Evolutionary conservation across 371 early-diverging fungal species (phyloP).

Genomic region (Caulochytrium protostelioides): DNA sequence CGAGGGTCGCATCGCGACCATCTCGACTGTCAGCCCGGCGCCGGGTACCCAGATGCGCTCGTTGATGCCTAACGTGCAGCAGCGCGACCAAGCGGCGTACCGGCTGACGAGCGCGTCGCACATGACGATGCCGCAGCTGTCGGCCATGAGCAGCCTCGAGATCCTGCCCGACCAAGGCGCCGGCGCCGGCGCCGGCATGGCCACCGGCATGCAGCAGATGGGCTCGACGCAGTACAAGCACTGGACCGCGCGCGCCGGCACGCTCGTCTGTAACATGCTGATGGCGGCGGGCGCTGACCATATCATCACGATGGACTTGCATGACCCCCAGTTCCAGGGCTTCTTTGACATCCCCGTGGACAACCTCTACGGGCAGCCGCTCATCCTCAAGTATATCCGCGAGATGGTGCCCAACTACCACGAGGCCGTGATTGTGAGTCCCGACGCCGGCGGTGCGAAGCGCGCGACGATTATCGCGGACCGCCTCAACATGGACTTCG

Average conservation of each 20-base stretch:
- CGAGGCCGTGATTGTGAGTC: constrained; percentile 70
- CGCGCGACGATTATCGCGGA: constrained; percentile 89
- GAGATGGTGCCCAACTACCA: constrained; percentile 53
- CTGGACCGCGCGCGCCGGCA: constrained; percentile 77
- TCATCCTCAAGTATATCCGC: constrained; percentile 65
- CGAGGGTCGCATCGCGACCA: too few relatives aligned
- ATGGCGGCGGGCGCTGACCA: constrained; percentile 74
- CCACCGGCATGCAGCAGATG: too few relatives aligned
- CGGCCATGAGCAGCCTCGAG: too few relatives aligned
- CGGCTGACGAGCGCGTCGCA: too few relatives aligned
- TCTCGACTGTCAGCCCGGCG: too few relatives aligned
- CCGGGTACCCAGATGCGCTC: too few relatives aligned
- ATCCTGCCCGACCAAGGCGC: too few relatives aligned
- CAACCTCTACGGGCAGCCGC: constrained; percentile 64
- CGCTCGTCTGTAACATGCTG: constrained; percentile 65
- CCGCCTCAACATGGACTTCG: constrained; percentile 80
- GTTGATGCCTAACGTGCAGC: too few relatives aligned
- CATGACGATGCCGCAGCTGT: too few relatives aligned
- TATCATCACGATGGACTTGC: constrained; percentile 91
- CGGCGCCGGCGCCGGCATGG: too few relatives aligned
- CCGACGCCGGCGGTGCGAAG: constrained; percentile 94
- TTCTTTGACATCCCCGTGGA: constrained; percentile 94
- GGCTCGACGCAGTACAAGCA: too few relatives aligned
- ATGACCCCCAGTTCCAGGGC: constrained; percentile 84
- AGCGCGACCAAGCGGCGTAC: too few relatives aligned